These are phyloP conservation scores for Colletotrichum gigasporum DNA, from an alignment of 2,329 filamentous ascomycete species.

Conservation along the genomic window DNA sequence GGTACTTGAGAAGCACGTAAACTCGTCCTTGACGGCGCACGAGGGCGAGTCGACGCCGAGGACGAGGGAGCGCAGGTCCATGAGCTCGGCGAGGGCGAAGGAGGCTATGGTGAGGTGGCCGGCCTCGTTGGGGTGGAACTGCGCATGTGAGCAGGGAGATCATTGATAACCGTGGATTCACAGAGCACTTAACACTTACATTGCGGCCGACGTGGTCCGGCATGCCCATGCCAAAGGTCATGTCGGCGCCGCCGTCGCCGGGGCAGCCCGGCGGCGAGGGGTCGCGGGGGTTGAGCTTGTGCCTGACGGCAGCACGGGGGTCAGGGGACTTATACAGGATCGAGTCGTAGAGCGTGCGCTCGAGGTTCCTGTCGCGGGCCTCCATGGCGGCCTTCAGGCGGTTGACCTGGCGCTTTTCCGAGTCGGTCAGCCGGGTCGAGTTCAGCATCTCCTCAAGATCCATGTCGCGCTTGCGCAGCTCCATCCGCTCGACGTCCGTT, in stretches of 20 bases:
- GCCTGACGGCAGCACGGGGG: constrained; percentile 34
- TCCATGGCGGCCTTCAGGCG: too few relatives aligned
- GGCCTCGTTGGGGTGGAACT: constrained; percentile 45
- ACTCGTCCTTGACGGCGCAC: constrained; percentile 34
- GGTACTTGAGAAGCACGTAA: constrained; percentile 39
- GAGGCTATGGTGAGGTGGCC: constrained; percentile 40
- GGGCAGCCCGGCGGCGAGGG: constrained; percentile 35
- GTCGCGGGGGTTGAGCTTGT: constrained; percentile 33
- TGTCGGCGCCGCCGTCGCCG: constrained; percentile 33
- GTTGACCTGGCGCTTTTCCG: not conserved
- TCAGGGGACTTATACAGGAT: constrained; percentile 36
- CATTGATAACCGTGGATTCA: too few relatives aligned
- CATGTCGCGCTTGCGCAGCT: constrained; percentile 3
- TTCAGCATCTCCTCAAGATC: not conserved
- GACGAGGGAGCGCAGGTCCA: constrained; percentile 34
- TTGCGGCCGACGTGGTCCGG: constrained; percentile 41
- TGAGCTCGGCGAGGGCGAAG: constrained; percentile 35
- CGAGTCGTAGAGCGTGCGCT: constrained; percentile 39
- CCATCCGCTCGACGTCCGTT: too few relatives aligned
- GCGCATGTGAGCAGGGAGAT: too few relatives aligned
- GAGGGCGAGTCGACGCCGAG: constrained; percentile 29
- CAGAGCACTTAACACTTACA: too few relatives aligned
- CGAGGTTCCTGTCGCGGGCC: too few relatives aligned
- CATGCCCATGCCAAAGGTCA: constrained; percentile 36
- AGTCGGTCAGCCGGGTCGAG: too few relatives aligned